phyloP scores from a whole-genome alignment of 2,329 filamentous ascomycete genomes.

The Pseudocercospora crystallina region DNA sequence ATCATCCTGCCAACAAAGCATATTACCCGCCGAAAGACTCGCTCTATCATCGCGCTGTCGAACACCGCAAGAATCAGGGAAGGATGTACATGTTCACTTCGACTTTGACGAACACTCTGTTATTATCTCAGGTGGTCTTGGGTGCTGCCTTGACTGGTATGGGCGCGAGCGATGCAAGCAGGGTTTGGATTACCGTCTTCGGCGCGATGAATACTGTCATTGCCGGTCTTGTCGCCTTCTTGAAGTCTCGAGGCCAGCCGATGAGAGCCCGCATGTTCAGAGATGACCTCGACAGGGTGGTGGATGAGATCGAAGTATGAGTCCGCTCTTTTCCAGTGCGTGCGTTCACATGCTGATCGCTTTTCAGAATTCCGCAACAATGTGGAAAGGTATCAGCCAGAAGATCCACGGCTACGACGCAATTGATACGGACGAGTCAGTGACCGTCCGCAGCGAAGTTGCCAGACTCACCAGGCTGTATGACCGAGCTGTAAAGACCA shows the following conservation, averaged over 20 bases:
- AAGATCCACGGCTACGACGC: conserved; percentile 47
- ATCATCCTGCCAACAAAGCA: conserved; percentile 27
- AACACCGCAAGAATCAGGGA: conserved; percentile 34
- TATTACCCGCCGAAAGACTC: conserved; percentile 32
- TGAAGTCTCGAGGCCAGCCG: conserved; percentile 42
- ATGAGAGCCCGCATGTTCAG: conserved; percentile 43
- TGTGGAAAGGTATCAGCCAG: conserved; percentile 47
- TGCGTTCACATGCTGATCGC: too few species aligned
- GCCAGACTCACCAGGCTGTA: conserved; percentile 39
- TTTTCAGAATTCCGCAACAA: conserved; percentile 38
- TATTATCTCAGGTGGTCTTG: conserved; percentile 42
- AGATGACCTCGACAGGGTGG: conserved; percentile 42
- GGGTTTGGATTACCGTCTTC: conserved; percentile 41
- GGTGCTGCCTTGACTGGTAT: conserved; percentile 42
- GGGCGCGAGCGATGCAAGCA: conserved; percentile 37
- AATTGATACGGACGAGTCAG: conserved; percentile 44
- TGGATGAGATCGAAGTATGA: conserved; percentile 39
- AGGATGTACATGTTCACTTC: conserved; percentile 39
- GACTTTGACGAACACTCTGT: conserved; percentile 38
- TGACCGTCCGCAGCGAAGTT: conserved; percentile 43
- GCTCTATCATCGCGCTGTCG: conserved; percentile 38
- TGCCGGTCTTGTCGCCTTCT: conserved; percentile 41
- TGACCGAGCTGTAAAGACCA: conserved; percentile 39
- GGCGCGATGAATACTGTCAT: conserved; percentile 44
- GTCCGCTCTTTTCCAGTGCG: too few species aligned